A percentile compares a stretch with the other conserved stretches of the same genome.
Conservation (phyloP, 1,284 basidiomycete species). For the Vanrija pseudolonga region DNA sequence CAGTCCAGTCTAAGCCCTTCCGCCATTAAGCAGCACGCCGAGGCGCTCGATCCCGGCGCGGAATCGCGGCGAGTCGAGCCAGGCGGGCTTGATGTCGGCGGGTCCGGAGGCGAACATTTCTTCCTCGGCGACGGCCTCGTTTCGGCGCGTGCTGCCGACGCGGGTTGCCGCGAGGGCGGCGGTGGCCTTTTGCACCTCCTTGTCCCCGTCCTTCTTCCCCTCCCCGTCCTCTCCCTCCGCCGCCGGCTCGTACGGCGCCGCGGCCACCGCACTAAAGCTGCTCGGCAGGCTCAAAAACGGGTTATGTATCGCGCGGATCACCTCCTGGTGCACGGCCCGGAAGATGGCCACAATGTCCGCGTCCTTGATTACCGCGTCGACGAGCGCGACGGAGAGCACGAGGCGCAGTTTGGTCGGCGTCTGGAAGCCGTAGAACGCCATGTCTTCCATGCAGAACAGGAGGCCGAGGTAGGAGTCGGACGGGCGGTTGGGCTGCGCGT, state of each 20-base stretch:
- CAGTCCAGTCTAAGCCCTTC: slow-evolving; percentile 5
- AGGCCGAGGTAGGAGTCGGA: slow-evolving; percentile 47
- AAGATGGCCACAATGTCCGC: slow-evolving; percentile 48
- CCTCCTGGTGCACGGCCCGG: slow-evolving; percentile 45
- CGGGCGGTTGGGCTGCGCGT: slow-evolving; percentile 39
- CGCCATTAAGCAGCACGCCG: slow-evolving; percentile 36
- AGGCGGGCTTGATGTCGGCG: slow-evolving; percentile 33
- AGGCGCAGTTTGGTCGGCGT: slow-evolving; percentile 45
- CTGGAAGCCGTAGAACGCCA: slow-evolving; percentile 50
- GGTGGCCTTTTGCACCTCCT: background rate
- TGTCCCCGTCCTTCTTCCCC: background rate
- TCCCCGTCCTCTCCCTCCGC: too few relatives aligned
- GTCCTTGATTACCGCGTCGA: slow-evolving; percentile 50
- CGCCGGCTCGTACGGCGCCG: background rate
- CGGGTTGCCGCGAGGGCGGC: background rate
- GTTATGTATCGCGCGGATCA: slow-evolving; percentile 36
- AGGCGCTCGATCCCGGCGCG: slow-evolving; percentile 33
- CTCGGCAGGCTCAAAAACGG: slow-evolving; percentile 41
- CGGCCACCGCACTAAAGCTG: slow-evolving; percentile 23
- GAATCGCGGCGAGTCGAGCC: slow-evolving; percentile 34
- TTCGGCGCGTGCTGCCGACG: background rate
- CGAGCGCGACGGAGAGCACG: slow-evolving; percentile 45
- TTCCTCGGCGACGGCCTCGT: slow-evolving; percentile 17
- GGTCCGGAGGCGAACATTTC: slow-evolving; percentile 37
- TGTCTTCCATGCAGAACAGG: slow-evolving; percentile 50